Base-by-base conservation (phyloP, 768 basidiomycete genomes). In the Tricholoma matsutake region DNA sequence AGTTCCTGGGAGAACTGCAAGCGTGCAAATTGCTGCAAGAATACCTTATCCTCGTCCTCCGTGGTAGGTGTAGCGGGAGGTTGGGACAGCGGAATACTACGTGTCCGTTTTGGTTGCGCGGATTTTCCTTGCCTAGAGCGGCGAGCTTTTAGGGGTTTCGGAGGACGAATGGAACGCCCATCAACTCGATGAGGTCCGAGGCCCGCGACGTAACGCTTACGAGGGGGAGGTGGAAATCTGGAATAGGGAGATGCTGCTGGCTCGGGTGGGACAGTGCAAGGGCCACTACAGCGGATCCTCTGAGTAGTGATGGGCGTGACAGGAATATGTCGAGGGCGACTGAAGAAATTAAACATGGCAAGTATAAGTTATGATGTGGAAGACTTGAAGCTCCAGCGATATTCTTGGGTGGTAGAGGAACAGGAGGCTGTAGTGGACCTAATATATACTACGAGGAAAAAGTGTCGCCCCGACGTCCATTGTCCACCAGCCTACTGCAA, bases 81-180 rank as follows among this genome's bases (percentile, higher is more conserved):
- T 31, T 47, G 28, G 18, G 41, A 45, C 2, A 41, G 25, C 4
- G 20, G 37, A 10, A 2, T 11, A n/a, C 25, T 34, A 14, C 22
- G 41, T 14, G 32, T 9, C 2, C 41, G 56, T 22, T 18, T 31
- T 20, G 56, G 43, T 5, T 20, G 29, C 32, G 41, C 41, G 10
- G 16, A 18, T 25, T 45, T 20, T 60, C 59, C 35, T 53, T 28
- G 14, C 59, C 51, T 28, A 28, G 45, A 18, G 61, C 56, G 56
- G 29, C 56, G 56, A 13, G 37, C 43, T 34, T 39, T 45, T 2
- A 57, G 22, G 4, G 43, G 20, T 5, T 34, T 57, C 43, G 47
- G 41, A 18, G 29, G 41, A 8, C 56, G 56, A 18, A 57, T 14
- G 11, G 10, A 16, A 8, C 43, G 56, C n/a, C 22, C 6, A 31